A percentile compares a stretch with the other conserved stretches of the same genome.
Conservation (phyloP, 2,329 filamentous ascomycete genomes). For the Fusarium euwallaceae region DNA sequence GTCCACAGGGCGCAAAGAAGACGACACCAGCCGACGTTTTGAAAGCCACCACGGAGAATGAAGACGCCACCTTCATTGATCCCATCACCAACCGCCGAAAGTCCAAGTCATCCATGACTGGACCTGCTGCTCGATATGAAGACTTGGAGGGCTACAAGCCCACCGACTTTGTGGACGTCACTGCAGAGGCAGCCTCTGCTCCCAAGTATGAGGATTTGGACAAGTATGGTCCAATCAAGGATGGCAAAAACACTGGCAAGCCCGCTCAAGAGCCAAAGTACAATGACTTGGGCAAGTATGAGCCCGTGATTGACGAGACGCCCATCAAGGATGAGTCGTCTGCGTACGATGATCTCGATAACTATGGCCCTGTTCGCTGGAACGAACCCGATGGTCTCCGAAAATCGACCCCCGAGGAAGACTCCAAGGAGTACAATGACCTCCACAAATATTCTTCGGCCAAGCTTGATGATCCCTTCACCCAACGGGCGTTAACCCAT, state of each 20-base stretch:
- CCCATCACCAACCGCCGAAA: conserved; percentile 71
- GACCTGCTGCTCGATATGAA: conserved; percentile 46
- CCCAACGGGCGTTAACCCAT: conserved; percentile 43
- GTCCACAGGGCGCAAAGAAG: conserved; percentile 34
- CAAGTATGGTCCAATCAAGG: conserved; percentile 53
- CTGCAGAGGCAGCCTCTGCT: conserved; percentile 36
- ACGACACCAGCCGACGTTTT: conserved; percentile 40
- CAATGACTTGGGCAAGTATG: conserved; percentile 54
- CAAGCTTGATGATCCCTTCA: conserved; percentile 47
- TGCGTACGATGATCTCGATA: conserved; percentile 54
- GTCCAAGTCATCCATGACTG: conserved; percentile 38
- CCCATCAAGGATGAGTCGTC: conserved; percentile 42
- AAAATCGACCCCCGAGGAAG: conserved; percentile 42
- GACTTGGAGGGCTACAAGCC: conserved; percentile 54
- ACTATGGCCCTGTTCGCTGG: conserved; percentile 54
- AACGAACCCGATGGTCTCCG: conserved; percentile 46
- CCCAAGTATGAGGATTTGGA: conserved; percentile 52
- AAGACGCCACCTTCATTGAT: conserved; percentile 58
- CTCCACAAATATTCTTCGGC: conserved; percentile 51
- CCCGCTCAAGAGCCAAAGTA: conserved; percentile 39
- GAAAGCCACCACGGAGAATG: conserved; percentile 40
- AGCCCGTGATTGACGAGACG: conserved; percentile 49
- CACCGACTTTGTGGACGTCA: conserved; percentile 40
- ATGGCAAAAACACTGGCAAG: conserved; percentile 41
- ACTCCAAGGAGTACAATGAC: conserved; percentile 54